Evolutionary conservation across 352 stramenopile genomes (phyloP).

Genomic region (Phytophthora idaei): DNA sequence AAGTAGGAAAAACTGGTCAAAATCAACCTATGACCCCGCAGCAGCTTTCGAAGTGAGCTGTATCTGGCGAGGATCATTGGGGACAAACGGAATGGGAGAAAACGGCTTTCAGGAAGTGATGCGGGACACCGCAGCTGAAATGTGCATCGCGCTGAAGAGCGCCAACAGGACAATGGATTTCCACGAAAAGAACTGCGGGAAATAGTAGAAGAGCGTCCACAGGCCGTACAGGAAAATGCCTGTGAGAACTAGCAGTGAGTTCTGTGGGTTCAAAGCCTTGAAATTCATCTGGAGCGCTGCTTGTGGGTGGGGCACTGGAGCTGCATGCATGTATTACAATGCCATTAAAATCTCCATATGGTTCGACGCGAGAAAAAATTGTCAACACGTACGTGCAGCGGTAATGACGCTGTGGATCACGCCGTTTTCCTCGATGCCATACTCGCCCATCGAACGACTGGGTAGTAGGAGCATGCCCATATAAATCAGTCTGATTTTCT

Average conservation of each 20-base stretch:
- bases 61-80: slow-evolving; percentile 2
- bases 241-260: slow-evolving; percentile 65
- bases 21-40: slow-evolving; percentile 15
- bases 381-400: slow-evolving; percentile 56
- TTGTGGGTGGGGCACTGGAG: slow-evolving; percentile 46
- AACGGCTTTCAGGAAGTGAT: slow-evolving; percentile 40
- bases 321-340: slow-evolving; percentile 36
- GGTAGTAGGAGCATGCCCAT: slow-evolving; percentile 80
- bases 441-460: slow-evolving; percentile 73
- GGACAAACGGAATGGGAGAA: not conserved
- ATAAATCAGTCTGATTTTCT: slow-evolving; percentile 80
- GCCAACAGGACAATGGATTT: slow-evolving; percentile 73
- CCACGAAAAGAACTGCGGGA: slow-evolving; percentile 79
- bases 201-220: slow-evolving; percentile 84
- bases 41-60: slow-evolving; percentile 16
- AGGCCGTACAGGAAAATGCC: slow-evolving; percentile 72
- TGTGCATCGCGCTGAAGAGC: slow-evolving; percentile 63
- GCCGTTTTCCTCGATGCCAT: slow-evolving; percentile 74
- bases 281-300: slow-evolving; percentile 46
- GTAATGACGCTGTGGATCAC: slow-evolving; percentile 83
- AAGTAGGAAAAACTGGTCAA: slow-evolving; percentile 17
- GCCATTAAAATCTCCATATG: slow-evolving; percentile 20
- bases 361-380: slow-evolving; percentile 15
- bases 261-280: slow-evolving; percentile 65
- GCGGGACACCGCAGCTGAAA: slow-evolving; percentile 60